Conservation (phyloP, 2,329 filamentous ascomycete species). For the Phyllosticta paracitricarpa region DNA sequence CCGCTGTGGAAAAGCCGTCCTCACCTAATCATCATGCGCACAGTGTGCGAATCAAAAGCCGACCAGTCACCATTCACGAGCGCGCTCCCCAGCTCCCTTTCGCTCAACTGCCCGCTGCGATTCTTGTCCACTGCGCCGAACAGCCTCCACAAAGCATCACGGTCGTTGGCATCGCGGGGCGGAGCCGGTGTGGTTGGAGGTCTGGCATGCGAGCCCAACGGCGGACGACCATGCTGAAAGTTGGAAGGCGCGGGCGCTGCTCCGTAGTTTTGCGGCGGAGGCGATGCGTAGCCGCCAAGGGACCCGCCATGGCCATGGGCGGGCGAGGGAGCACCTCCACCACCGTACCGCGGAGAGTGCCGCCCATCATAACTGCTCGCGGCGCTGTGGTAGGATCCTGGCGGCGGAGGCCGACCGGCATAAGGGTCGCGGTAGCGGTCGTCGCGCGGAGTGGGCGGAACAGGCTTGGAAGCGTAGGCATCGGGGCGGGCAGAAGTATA, state of each 20-base stretch:
- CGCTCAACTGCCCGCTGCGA: conserved; percentile 71
- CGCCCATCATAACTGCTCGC: conserved; percentile 21
- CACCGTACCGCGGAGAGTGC: conserved; percentile 17
- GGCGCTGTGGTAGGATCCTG: conserved; percentile 29
- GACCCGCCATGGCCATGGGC: conserved; percentile 11
- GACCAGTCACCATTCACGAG: conserved; percentile 96
- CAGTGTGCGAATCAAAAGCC: conserved; percentile 84
- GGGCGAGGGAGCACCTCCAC: conserved; percentile 18
- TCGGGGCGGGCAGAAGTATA: conserved; percentile 25
- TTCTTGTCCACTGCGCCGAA: conserved; percentile 88
- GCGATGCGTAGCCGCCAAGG: conserved; percentile 34
- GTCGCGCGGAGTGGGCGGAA: conserved; percentile 26
- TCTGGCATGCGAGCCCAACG: conserved; percentile 32
- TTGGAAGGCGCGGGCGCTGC: conserved; percentile 47
- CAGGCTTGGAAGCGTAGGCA: conserved; percentile 35
- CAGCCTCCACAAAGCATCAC: conserved; percentile 65
- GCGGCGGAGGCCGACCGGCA: conserved; percentile 16
- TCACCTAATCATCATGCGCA: conserved; percentile 86
- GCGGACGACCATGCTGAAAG: conserved; percentile 54
- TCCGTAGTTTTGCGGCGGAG: conserved; percentile 40
- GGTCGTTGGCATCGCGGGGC: conserved; percentile 51
- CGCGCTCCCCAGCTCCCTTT: conserved; percentile 76
- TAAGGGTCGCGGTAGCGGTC: conserved; percentile 20
- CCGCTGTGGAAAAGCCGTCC: not conserved
- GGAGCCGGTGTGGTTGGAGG: conserved; percentile 38